Conservation (phyloP, 306 rosid genomes). For the Canavalia gladiata region DNA sequence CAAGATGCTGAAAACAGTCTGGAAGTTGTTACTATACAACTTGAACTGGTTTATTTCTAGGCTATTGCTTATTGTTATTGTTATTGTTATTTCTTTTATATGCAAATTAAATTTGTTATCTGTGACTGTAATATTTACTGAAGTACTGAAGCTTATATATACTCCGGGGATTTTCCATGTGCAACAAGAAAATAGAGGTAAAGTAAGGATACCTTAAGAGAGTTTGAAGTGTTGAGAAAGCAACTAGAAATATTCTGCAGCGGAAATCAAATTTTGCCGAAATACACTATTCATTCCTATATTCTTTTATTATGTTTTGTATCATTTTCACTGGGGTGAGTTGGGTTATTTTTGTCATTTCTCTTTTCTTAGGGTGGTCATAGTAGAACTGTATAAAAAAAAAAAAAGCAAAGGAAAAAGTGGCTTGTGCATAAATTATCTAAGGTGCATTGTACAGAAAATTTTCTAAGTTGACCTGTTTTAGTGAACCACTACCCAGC, state of each 20-base stretch:
- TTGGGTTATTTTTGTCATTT: not conserved
- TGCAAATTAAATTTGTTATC: not conserved
- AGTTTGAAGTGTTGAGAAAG: not conserved
- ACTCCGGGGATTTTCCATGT: too few relatives aligned
- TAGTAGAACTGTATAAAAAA: too few relatives aligned
- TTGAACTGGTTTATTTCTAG: not conserved
- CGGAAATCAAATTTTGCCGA: not conserved
- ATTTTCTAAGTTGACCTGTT: too few relatives aligned
- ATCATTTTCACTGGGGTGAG: not conserved
- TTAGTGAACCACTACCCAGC: too few relatives aligned
- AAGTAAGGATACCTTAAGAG: too few relatives aligned
- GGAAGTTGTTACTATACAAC: not conserved
- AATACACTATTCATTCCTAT: not conserved
- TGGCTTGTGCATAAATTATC: not conserved
- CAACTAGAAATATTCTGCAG: not conserved
- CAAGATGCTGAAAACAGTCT: not conserved
- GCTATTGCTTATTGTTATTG: not conserved
- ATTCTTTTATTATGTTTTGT: too few relatives aligned
- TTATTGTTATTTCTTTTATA: not conserved
- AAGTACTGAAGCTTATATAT: too few relatives aligned
- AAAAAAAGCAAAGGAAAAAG: not conserved
- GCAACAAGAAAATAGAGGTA: too few relatives aligned
- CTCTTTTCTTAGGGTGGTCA: not conserved
- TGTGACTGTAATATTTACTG: too few relatives aligned
- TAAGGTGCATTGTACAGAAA: not conserved